Percentiles rank a stretch among this genome's conserved stretches.
Conservation (phyloP, 2,329 filamentous ascomycete species). For the Chaetomium olivaceum region DNA sequence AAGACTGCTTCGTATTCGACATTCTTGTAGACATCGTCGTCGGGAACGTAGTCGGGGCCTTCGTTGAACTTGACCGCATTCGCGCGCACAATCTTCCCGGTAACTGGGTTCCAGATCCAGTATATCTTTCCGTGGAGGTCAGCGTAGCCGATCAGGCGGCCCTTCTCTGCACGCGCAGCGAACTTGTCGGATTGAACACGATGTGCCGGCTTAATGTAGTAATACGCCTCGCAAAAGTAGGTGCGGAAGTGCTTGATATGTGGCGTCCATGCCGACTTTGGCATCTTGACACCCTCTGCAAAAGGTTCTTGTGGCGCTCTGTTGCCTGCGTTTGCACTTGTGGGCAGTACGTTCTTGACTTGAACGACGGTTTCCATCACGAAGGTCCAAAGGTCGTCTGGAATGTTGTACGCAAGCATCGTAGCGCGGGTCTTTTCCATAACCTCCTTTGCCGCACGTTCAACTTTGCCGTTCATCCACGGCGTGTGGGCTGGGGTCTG, state of each 20-base stretch:
- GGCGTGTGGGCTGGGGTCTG: background rate
- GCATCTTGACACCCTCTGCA: background rate
- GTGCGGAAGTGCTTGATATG: slow-evolving; percentile 2
- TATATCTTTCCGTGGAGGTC: slow-evolving; percentile 4
- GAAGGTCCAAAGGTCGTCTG: slow-evolving; percentile 4
- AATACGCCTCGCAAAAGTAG: slow-evolving; percentile 13
- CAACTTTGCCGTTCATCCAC: slow-evolving; percentile 5
- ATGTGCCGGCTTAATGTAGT: slow-evolving; percentile 4
- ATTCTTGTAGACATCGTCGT: background rate
- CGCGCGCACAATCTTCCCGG: background rate
- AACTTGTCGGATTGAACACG: background rate
- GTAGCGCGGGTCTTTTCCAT: background rate
- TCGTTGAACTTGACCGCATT: background rate
- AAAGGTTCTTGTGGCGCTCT: background rate
- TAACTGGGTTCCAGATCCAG: background rate
- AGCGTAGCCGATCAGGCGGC: background rate
- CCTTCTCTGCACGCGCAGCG: background rate
- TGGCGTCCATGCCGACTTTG: background rate
- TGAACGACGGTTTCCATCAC: background rate
- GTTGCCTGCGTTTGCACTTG: background rate
- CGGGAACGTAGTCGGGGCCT: background rate
- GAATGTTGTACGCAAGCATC: background rate
- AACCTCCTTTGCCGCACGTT: background rate
- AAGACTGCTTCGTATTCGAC: background rate
- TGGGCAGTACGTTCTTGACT: background rate